Base-by-base conservation (phyloP, 176 grass and related monocot genomes). In the Zoysia pacifica region DNA sequence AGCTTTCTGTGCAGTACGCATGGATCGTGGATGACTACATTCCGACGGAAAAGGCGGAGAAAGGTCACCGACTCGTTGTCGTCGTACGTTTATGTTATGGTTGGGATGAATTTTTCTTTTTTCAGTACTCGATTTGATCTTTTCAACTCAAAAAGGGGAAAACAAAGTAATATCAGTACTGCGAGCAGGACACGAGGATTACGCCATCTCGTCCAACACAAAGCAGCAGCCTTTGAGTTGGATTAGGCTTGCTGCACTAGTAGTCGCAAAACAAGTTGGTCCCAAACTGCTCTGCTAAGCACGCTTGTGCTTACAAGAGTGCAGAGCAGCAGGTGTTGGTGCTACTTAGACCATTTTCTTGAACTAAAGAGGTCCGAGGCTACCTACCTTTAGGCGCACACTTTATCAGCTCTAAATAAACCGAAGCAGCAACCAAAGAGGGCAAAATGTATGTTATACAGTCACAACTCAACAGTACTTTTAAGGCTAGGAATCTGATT, bases 231-330 rank as follows among this genome's bases (percentile, higher is more conserved):
- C 13, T 65, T 58, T 59, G 59, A 49, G 47, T 56, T 48, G 82
- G 82, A 89, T 72, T 61, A 87, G 80, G 67, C 72, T 81, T 15
- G 50, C 72, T 45, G 52, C n/a, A 1, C 46, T 61, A 40, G 2
- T 9, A 20, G 16, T 45, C 55, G 18, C 55, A 19, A 19, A 58
- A 61, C 67, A 77, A 62, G 66, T 82, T 68, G 73, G 10, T 51
- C 79, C 44, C 78, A 81, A 48, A 48, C 73, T 89, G 62, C 78
- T 85, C 59, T 85, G 73, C 60, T 52, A 1, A 6, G n/a, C 75
- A 63, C 68, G 76, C 48, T 49, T 73, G 60, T 28, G 28, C 28
- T 28, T 28, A 28, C 28, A 28, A 28, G 28, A 28, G 28, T 28
- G 28, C 28, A 28, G 28, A 0, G 28, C 28, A 28, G 28, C 28